phyloP scores from a whole-genome alignment of 208 protist species.

The Leishmania arabica region DNA sequence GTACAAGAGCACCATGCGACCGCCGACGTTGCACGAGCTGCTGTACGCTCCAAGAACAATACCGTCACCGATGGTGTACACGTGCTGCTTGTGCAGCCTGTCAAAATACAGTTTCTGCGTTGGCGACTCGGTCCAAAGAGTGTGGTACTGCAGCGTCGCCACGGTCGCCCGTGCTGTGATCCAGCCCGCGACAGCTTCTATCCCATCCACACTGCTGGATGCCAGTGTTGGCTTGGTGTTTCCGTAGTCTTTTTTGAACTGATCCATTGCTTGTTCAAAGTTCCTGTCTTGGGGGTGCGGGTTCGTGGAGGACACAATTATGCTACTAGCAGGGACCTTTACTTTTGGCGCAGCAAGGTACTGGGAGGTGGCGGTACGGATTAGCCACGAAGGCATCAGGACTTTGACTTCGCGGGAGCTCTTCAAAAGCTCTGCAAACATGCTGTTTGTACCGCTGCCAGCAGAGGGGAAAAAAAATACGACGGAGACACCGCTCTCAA shows the following conservation, averaged over 20 bases:
- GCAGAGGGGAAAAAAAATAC: conserved; percentile 16
- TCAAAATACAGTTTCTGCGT: conserved; percentile 2
- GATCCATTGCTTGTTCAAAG: not conserved
- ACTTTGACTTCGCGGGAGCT: not conserved
- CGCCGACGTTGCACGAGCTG: conserved; percentile 17
- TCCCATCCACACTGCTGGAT: not conserved
- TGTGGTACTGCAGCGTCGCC: conserved; percentile 8
- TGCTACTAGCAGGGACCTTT: not conserved
- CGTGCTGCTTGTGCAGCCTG: not conserved
- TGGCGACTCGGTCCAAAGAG: not conserved
- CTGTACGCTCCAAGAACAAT: conserved; percentile 14
- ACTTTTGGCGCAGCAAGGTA: not conserved
- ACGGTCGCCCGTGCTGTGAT: conserved; percentile 1
- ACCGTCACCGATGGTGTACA: conserved; percentile 17
- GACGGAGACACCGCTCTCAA: not conserved
- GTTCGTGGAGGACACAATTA: conserved; percentile 22
- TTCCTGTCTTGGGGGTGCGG: conserved; percentile 22
- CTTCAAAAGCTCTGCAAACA: conserved; percentile 3
- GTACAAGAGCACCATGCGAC: conserved; percentile 30
- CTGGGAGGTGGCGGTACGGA: not conserved
- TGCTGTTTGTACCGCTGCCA: not conserved
- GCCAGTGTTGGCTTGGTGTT: not conserved
- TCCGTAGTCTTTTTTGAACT: not conserved
- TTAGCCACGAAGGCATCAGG: conserved; percentile 25
- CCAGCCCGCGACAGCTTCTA: conserved; percentile 16